Evolutionary conservation across 225 moss, liverwort and hornwort species (phyloP), one percentile per base, ranked within the genome.

Genomic region (Pseudisothecium myosuroides): DNA sequence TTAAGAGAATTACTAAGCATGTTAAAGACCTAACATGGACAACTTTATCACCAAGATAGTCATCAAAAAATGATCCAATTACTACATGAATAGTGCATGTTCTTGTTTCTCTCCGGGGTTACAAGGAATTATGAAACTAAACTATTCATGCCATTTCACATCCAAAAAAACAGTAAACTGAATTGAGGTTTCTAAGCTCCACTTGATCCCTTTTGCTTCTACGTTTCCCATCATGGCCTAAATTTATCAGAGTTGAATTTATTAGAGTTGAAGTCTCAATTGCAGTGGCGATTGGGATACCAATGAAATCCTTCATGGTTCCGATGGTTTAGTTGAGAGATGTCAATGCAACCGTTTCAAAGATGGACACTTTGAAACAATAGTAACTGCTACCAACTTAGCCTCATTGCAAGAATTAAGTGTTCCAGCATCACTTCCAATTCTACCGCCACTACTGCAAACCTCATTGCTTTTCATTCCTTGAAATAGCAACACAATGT

Each of bases 1-100:
- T 77, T 0, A 0, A 0, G 9, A 77, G 0, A 4, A 36, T 14
- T n/a, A n/a, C n/a, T 52, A 52, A 21, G 12, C 55, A 37, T 0
- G 0, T 24, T 26, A 7, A 1, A 10, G 10, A 27, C 15, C 26
- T 27, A 17, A 56, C 17, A 4, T 1, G 4, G 1, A 78, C 11
- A 55, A n/a, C 1, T 37, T 16, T n/a, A n/a, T 55, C 21, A 78
- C 54, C 5, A 17, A 15, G 52, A 52, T 52, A 54, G 54, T 54
- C 17, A 54, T 2, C 17, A 54, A 54, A 54, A 52, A 50, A 74
- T 7, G 7, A 52, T 36, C 3, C 4, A 17, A 6, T 37, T 24
- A 55, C 10, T 52, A 47, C 3, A 52, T 9, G 22, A 21, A 50
- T 32, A 55, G 9, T 54, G 5, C 3, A 24, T 55, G 6, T 77